These are phyloP conservation scores for Diplotaxis tenuifolia DNA, from an alignment of 345 rosid genomes.

Conservation along the genomic window DNA sequence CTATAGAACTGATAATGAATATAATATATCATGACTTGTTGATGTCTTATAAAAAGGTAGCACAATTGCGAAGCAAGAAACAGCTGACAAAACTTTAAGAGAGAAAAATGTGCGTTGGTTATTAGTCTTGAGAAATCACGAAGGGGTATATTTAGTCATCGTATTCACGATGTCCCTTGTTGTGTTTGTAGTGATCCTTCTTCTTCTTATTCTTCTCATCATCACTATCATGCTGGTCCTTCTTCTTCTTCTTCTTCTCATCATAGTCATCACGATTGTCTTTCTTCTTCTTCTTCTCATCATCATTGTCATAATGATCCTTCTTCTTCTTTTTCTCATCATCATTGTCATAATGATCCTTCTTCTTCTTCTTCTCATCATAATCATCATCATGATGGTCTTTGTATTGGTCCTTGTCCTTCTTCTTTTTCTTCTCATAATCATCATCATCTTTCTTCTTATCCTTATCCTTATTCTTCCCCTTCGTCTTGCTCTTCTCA, in stretches of 20 bases:
- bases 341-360: slow-evolving; percentile 4
- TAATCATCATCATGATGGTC: slow-evolving; percentile 14
- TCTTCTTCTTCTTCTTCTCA: neutral
- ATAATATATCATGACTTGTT: neutral
- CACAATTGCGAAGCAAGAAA: neutral
- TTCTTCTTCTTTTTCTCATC: neutral
- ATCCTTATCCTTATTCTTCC: slow-evolving; percentile 41
- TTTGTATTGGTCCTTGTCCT: slow-evolving; percentile 32
- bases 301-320: neutral
- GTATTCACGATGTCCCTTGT: neutral
- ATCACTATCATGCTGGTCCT: neutral
- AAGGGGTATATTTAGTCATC: neutral
- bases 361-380: slow-evolving; percentile 26
- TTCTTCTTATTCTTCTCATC: neutral
- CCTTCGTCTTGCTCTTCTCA: slow-evolving; percentile 9
- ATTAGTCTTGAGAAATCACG: neutral
- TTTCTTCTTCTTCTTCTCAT: neutral
- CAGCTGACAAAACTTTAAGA: neutral
- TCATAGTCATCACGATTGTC: neutral
- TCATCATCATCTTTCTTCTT: neutral
- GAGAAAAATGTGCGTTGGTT: neutral
- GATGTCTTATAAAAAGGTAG: neutral
- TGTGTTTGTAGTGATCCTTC: neutral
- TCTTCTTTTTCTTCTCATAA: slow-evolving; percentile 36
- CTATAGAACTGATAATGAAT: neutral